A percentile compares a stretch with the other conserved stretches of the same genome.
Evolutionary conservation across 352 stramenopile genomes (phyloP).

Genomic region (Globisporangium abappressorium): DNA sequence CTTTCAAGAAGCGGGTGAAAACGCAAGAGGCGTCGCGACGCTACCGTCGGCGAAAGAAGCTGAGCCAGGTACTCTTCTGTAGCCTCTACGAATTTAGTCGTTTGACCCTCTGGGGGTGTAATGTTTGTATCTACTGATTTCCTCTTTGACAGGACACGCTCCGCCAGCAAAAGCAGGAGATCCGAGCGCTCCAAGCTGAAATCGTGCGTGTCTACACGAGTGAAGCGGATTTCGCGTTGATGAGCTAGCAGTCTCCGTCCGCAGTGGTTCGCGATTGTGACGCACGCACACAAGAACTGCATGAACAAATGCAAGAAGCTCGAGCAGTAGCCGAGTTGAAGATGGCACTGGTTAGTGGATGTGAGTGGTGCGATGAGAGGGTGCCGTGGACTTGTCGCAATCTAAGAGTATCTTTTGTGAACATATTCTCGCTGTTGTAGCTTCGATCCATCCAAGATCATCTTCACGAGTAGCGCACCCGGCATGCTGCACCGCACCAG

Average conservation of each 20-base stretch:
- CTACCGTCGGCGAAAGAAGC: slow-evolving; percentile 2
- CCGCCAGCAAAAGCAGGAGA: slow-evolving; percentile 5
- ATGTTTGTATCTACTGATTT: not conserved
- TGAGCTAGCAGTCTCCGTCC: not conserved
- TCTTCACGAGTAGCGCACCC: too few relatives aligned
- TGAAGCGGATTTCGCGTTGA: not conserved
- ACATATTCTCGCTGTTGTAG: too few relatives aligned
- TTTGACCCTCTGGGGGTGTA: not conserved
- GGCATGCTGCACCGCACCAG: too few relatives aligned
- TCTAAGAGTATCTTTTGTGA: too few relatives aligned
- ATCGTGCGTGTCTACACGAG: not conserved
- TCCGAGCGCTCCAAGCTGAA: not conserved
- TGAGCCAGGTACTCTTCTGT: not conserved
- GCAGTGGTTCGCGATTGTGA: too few relatives aligned
- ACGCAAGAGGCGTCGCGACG: slow-evolving; percentile 2
- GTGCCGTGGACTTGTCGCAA: too few relatives aligned
- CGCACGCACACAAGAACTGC: too few relatives aligned
- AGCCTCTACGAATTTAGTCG: not conserved
- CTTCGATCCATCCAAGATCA: too few relatives aligned
- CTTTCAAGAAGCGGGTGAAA: slow-evolving; percentile 1
- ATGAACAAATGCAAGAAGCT: too few relatives aligned
- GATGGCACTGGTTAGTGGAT: too few relatives aligned
- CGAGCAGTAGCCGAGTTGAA: too few relatives aligned
- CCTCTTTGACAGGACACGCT: not conserved
- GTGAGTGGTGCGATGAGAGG: too few relatives aligned